Evolutionary conservation across 257 asterid species (phyloP), one percentile per base, ranked within the genome.

Genomic region (Plantago ovata): DNA sequence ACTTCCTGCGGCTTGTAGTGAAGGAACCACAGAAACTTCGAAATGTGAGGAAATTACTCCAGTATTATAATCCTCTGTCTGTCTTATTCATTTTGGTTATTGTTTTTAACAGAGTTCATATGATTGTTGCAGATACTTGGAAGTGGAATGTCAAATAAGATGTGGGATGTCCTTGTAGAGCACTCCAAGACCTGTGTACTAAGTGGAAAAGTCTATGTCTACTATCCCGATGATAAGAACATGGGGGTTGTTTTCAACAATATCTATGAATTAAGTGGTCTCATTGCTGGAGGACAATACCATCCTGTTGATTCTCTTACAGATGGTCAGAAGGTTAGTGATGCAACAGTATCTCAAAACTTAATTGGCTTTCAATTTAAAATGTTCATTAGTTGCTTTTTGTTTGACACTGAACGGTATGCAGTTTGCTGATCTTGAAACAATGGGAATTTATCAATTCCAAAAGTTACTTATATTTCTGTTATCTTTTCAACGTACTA

Each of bases 141-240:
- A 69, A 79, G 92, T 79, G 96, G 97, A 75, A 92, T 92, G 96
- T 93, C 97, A 36, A 93, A 93, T 67, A 89, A 79, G 81, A 89
- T 86, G 96, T 93, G 99, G 99, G 99, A 93, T 9, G 81, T 72
- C 68, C 95, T 93, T 19, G 77, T 81, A 55, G 95, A 93, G 63
- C 99, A 93, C 64, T 80, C 99, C 10, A 89, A 89, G 88, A 93
- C 99, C 23, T 89, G 99, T 49, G 87, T 77, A 51, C 78, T 92
- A 65, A 78, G 98, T 67, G 96, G 90, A 64, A 92, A 88, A 68
- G 81, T 81, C 32, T 88, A 92, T 38, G 87, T 92, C 21, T 92
- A 88, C 74, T 88, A 84, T 75, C 88, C 95, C 15, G 95, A 92
- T 16, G 96, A 88, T 45, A 80, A 86, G 64, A 82, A 88, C 48